Evolutionary conservation across 352 stramenopile species (phyloP).

Genomic region (Pythium myriotylum): DNA sequence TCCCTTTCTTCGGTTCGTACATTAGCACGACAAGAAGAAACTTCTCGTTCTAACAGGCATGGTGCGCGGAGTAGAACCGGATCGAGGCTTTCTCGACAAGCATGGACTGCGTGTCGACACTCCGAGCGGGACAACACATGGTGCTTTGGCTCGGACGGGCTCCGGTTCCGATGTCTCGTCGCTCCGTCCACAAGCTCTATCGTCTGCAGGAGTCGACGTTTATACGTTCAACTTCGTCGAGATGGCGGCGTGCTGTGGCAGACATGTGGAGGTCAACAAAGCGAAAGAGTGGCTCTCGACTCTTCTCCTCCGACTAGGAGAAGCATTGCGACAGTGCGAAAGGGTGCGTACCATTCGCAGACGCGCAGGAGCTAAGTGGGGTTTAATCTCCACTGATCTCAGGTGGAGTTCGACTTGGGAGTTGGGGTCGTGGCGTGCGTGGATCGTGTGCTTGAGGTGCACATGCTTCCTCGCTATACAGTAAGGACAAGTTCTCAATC

Average conservation of each 20-base stretch:
- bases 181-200: background rate
- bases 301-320: slow-evolving; percentile 57
- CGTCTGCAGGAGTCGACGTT: slow-evolving; percentile 15
- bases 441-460: slow-evolving; percentile 47
- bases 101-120: slow-evolving; percentile 46
- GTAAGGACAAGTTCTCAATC: slow-evolving; percentile 21
- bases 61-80: slow-evolving; percentile 42
- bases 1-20: slow-evolving; percentile 59
- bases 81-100: slow-evolving; percentile 53
- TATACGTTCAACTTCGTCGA: slow-evolving; percentile 63
- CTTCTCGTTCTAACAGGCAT: too few relatives aligned
- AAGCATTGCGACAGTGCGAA: slow-evolving; percentile 52
- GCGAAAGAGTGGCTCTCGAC: slow-evolving; percentile 67
- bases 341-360: slow-evolving; percentile 33
- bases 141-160: background rate
- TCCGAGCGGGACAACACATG: too few relatives aligned
- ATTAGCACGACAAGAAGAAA: background rate
- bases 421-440: slow-evolving; percentile 56
- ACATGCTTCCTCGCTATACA: slow-evolving; percentile 54
- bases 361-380: background rate
- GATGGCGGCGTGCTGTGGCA: slow-evolving; percentile 69
- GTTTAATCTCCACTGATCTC: background rate
- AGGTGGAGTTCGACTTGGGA: slow-evolving; percentile 73
- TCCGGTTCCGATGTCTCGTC: slow-evolving; percentile 4
- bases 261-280: slow-evolving; percentile 40